Percentiles rank a stretch among this genome's conserved stretches.
Evolutionary conservation across 1,284 basidiomycete species (phyloP).

Genomic region (Cutaneotrichosporon daszewskae): DNA sequence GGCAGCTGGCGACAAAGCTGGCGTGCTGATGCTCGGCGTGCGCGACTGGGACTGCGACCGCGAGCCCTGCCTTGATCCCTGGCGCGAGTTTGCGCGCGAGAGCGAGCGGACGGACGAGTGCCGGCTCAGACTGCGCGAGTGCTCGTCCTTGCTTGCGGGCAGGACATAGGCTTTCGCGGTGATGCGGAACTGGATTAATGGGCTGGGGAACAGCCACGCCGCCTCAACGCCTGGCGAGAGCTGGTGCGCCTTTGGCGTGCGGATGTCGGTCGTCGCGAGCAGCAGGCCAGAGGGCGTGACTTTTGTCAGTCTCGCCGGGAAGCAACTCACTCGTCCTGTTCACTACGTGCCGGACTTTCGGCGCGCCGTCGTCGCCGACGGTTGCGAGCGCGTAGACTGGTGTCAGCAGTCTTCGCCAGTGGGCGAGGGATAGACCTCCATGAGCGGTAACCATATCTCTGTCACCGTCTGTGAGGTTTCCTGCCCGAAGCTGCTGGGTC

Average conservation of each 20-base stretch:
- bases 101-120: neutral
- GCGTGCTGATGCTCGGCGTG: neutral
- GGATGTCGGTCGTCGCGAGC: conserved; percentile 41
- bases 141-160: neutral
- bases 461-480: no score
- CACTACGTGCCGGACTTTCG: conserved; percentile 40
- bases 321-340: conserved; percentile 34
- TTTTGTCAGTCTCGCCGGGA: conserved; percentile 4
- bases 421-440: no score
- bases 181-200: conserved; percentile 41
- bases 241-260: conserved; percentile 42
- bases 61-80: no score
- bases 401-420: neutral
- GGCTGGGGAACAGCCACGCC: conserved; percentile 40
- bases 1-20: neutral
- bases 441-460: no score
- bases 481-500: no score
- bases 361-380: conserved; percentile 25
- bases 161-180: conserved; percentile 36
- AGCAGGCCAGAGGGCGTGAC: conserved; percentile 37
- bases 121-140: neutral
- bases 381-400: conserved; percentile 39
- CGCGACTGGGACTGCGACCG: neutral
- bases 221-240: conserved; percentile 29
- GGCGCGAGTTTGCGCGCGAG: no score